phyloP scores from a whole-genome alignment of 768 basidiomycete genomes.

The Auriculariales sp. region DNA sequence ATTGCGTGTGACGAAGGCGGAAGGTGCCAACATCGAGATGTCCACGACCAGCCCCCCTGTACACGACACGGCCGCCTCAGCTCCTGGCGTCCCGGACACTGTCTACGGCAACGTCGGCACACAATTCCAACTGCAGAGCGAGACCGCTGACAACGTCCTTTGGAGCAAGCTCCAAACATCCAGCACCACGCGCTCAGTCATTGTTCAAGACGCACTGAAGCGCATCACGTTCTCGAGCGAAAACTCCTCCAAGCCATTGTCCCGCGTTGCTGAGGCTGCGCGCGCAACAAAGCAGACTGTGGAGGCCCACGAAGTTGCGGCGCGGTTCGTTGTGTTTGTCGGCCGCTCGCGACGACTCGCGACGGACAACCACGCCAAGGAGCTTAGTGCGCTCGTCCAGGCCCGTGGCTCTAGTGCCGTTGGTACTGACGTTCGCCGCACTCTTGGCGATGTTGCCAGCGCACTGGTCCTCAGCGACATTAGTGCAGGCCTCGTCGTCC shows the following conservation, averaged over 20 bases:
- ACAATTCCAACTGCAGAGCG: slow-evolving; percentile 53
- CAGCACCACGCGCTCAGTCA: slow-evolving; percentile 13
- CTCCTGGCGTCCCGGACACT: slow-evolving; percentile 46
- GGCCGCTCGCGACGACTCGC: slow-evolving; percentile 68
- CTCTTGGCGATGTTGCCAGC: slow-evolving; percentile 25
- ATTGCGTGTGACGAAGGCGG: slow-evolving; percentile 40
- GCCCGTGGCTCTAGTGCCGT: slow-evolving; percentile 12
- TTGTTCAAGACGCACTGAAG: slow-evolving; percentile 26
- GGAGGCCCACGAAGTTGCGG: slow-evolving; percentile 5
- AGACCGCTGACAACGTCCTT: slow-evolving; percentile 66
- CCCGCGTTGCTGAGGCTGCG: slow-evolving; percentile 30
- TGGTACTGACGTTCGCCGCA: slow-evolving; percentile 23
- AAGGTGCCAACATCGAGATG: slow-evolving; percentile 8
- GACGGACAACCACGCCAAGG: slow-evolving; percentile 39
- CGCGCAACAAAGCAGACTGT: slow-evolving; percentile 13
- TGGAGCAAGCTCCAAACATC: slow-evolving; percentile 50
- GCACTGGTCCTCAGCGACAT: slow-evolving; percentile 18
- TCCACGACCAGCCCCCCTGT: not conserved
- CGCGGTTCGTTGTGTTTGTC: slow-evolving; percentile 40
- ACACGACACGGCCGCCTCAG: slow-evolving; percentile 3
- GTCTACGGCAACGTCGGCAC: slow-evolving; percentile 53
- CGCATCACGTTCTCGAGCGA: slow-evolving; percentile 48
- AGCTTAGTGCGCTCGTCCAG: slow-evolving; percentile 29
- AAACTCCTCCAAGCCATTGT: slow-evolving; percentile 39
- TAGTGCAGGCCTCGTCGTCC: slow-evolving; percentile 3